These are phyloP conservation scores for Globisporangium paroecandrum DNA, from an alignment of 352 stramenopile species.

Conservation along the genomic window DNA sequence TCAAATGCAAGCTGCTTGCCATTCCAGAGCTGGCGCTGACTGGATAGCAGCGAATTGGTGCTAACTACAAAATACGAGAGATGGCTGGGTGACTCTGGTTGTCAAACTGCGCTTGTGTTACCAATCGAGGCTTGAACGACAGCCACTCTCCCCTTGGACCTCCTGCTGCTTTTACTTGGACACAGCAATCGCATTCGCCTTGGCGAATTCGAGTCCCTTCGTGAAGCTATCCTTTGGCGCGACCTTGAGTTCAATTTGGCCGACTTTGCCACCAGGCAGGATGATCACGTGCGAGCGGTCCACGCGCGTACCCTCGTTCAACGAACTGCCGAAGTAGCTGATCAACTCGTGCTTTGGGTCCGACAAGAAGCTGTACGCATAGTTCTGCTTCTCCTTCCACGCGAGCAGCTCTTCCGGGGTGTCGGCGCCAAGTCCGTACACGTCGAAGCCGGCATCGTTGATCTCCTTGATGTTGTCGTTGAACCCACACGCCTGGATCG, in stretches of 20 bases:
- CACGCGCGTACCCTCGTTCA: slow-evolving; percentile 52
- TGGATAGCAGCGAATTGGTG: neutral
- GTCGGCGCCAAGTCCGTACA: slow-evolving; percentile 79
- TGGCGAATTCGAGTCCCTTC: slow-evolving; percentile 68
- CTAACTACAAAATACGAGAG: neutral
- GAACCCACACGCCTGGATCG: slow-evolving; percentile 79
- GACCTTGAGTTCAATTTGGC: slow-evolving; percentile 70
- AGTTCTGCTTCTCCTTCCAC: slow-evolving; percentile 80
- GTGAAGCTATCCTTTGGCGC: slow-evolving; percentile 77
- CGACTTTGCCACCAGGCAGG: slow-evolving; percentile 66
- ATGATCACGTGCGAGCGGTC: slow-evolving; percentile 85
- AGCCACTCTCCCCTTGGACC: neutral
- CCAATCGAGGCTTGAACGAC: neutral
- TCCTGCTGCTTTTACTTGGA: slow-evolving; percentile 10
- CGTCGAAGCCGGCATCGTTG: slow-evolving; percentile 69
- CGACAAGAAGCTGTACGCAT: slow-evolving; percentile 78
- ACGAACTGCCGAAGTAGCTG: slow-evolving; percentile 74
- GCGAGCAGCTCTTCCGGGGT: slow-evolving; percentile 56
- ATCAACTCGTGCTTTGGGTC: slow-evolving; percentile 79
- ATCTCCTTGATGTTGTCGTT: slow-evolving; percentile 81
- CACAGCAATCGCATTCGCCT: slow-evolving; percentile 12
- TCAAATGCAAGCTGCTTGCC: neutral
- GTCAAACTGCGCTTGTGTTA: slow-evolving; percentile 2
- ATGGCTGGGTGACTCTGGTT: neutral
- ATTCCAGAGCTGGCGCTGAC: neutral